Evolutionary conservation across 2,329 filamentous ascomycete genomes (phyloP).

Genomic region (Curvularia verruculosa): DNA sequence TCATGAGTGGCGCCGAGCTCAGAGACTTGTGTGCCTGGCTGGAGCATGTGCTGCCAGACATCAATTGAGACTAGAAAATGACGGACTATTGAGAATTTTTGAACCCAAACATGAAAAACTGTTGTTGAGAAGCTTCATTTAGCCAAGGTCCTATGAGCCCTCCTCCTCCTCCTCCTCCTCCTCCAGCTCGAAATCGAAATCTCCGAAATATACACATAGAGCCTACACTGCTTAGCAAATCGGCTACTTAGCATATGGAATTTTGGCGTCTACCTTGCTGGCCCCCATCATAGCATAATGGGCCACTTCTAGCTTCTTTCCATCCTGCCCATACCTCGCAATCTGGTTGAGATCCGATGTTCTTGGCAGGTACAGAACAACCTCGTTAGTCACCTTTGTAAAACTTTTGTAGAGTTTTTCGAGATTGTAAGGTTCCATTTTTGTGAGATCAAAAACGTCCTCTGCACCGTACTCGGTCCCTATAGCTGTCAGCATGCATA

Average conservation of each 20-base stretch:
- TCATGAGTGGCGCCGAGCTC: slow-evolving; percentile 51
- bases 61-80: not conserved
- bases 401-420: slow-evolving; percentile 52
- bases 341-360: slow-evolving; percentile 49
- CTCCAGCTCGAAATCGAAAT: slow-evolving; percentile 51
- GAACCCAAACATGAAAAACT: not conserved
- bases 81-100: not conserved
- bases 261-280: slow-evolving; percentile 70
- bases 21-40: slow-evolving; percentile 55
- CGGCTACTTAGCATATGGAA: not conserved
- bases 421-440: slow-evolving; percentile 86
- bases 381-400: slow-evolving; percentile 52
- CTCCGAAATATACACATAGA: slow-evolving; percentile 65
- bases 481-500: slow-evolving; percentile 36
- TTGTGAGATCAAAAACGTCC: slow-evolving; percentile 79
- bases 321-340: slow-evolving; percentile 41
- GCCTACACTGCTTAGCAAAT: slow-evolving; percentile 46
- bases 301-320: slow-evolving; percentile 45
- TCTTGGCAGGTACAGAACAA: slow-evolving; percentile 83
- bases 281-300: slow-evolving; percentile 93
- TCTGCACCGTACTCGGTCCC: slow-evolving; percentile 67
- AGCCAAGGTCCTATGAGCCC: slow-evolving; percentile 10
- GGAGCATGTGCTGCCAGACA: slow-evolving; percentile 48
- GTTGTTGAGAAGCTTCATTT: not conserved
- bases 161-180: slow-evolving; percentile 26